Evolutionary conservation across 2,329 filamentous ascomycete genomes (phyloP).

Genomic region (Lachnellula arida): DNA sequence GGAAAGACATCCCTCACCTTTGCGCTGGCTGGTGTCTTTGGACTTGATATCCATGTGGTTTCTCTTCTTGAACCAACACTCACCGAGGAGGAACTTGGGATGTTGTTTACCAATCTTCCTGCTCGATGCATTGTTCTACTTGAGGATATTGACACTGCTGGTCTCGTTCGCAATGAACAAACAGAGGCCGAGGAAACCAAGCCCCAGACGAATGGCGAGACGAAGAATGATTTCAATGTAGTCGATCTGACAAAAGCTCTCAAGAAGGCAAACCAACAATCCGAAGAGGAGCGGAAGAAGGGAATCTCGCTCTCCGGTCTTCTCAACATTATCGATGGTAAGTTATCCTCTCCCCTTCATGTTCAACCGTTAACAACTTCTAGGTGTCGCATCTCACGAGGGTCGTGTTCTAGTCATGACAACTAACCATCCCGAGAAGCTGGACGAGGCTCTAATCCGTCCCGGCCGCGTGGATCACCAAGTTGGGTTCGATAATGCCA

Average conservation of each 20-base stretch:
- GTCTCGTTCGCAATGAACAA: slow-evolving; percentile 42
- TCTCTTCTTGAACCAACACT: slow-evolving; percentile 54
- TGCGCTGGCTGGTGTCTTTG: slow-evolving; percentile 61
- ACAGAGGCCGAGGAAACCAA: slow-evolving; percentile 15
- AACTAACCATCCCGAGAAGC: slow-evolving; percentile 67
- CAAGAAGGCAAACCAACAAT: slow-evolving; percentile 36
- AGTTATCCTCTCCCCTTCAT: background rate
- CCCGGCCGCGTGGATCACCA: slow-evolving; percentile 70
- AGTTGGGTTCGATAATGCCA: slow-evolving; percentile 58
- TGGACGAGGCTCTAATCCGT: slow-evolving; percentile 69
- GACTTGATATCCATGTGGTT: slow-evolving; percentile 62
- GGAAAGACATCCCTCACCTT: slow-evolving; percentile 68
- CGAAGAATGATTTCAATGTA: slow-evolving; percentile 35
- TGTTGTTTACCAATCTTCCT: slow-evolving; percentile 57
- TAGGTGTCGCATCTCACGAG: slow-evolving; percentile 68
- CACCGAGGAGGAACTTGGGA: slow-evolving; percentile 56
- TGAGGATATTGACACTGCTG: slow-evolving; percentile 66
- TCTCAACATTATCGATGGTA: slow-evolving; percentile 63
- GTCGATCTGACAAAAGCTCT: slow-evolving; percentile 41
- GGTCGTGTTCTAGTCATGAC: slow-evolving; percentile 79
- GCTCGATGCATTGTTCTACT: slow-evolving; percentile 60
- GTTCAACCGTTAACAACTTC: background rate
- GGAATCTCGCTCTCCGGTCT: slow-evolving; percentile 72
- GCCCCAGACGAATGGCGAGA: slow-evolving; percentile 9
- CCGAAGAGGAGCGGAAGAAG: slow-evolving; percentile 33